Evolutionary conservation across 768 basidiomycete species (phyloP).

Genomic region (Hygrocybe coccinea): DNA sequence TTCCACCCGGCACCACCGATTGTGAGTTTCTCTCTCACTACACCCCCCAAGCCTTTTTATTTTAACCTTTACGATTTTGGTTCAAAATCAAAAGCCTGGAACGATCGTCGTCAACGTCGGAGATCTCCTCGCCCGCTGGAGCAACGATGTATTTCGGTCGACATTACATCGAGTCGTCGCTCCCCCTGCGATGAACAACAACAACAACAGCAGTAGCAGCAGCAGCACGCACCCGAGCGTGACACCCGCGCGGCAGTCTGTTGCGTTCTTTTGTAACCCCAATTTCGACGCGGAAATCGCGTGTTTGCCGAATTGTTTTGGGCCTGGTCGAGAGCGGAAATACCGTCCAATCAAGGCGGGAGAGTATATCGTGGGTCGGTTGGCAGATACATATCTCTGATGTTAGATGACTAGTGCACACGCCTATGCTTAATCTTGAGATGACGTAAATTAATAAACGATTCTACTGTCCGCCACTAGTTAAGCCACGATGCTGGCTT

Average conservation of each 20-base stretch:
- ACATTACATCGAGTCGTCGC: constrained; percentile 82
- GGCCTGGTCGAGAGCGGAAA: constrained; percentile 44
- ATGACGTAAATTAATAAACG: not conserved
- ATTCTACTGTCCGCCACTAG: not conserved
- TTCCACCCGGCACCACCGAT: constrained; percentile 74
- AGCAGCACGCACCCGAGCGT: too few relatives aligned
- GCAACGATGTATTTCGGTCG: constrained; percentile 72
- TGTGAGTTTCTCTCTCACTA: constrained; percentile 53
- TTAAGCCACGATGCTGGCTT: not conserved
- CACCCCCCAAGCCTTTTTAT: too few relatives aligned
- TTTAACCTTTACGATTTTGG: constrained; percentile 1
- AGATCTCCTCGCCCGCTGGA: constrained; percentile 78
- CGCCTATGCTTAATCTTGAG: too few relatives aligned
- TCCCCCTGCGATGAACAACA: constrained; percentile 50
- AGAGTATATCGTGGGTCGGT: constrained; percentile 69
- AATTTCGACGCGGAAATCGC: constrained; percentile 63
- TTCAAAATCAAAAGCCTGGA: constrained; percentile 47
- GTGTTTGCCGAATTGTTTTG: constrained; percentile 60
- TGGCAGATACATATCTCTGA: constrained; percentile 50
- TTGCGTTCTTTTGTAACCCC: constrained; percentile 86
- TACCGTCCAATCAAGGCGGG: constrained; percentile 70
- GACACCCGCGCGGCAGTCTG: constrained; percentile 67
- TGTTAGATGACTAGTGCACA: too few relatives aligned
- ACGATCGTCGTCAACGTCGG: constrained; percentile 83
- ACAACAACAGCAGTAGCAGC: constrained; percentile 45